Evolutionary conservation across 2,329 filamentous ascomycete species (phyloP).

Genomic region (Neonectria faginata): DNA sequence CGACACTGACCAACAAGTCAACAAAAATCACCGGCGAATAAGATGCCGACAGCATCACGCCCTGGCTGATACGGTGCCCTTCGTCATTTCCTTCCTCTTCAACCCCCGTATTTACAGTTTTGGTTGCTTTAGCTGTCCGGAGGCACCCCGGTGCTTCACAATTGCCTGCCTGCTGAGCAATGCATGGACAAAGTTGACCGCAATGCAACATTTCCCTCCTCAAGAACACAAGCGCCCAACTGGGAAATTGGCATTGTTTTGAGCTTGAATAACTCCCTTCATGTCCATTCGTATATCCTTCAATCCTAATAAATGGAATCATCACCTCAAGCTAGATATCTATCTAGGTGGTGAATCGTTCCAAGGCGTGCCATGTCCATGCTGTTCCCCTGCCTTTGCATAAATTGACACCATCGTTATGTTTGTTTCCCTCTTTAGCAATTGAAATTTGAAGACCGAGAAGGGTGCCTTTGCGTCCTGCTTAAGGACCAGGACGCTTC

Average conservation of each 20-base stretch:
- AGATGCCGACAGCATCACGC: conserved; percentile 21
- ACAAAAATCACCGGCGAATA: conserved; percentile 34
- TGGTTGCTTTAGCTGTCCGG: too few relatives aligned
- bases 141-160: not conserved
- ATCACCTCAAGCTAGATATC: not conserved
- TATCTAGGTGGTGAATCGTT: not conserved
- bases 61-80: conserved; percentile 22
- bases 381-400: too few relatives aligned
- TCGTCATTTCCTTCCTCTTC: conserved; percentile 14
- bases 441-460: too few relatives aligned
- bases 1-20: conserved; percentile 34
- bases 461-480: too few relatives aligned
- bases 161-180: not conserved
- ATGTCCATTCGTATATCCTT: too few relatives aligned
- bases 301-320: not conserved
- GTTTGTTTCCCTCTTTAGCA: not conserved
- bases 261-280: not conserved
- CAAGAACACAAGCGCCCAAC: not conserved
- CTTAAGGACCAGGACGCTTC: too few relatives aligned
- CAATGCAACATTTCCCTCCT: not conserved
- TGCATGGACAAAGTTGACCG: not conserved
- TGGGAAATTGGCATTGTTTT: not conserved
- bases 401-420: not conserved
- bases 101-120: conserved; percentile 6
- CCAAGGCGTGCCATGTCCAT: too few relatives aligned